Evolutionary conservation across 1,284 basidiomycete species (phyloP), one percentile per base, ranked within the genome.

Genomic region (Cutaneotrichosporon spelunceum): DNA sequence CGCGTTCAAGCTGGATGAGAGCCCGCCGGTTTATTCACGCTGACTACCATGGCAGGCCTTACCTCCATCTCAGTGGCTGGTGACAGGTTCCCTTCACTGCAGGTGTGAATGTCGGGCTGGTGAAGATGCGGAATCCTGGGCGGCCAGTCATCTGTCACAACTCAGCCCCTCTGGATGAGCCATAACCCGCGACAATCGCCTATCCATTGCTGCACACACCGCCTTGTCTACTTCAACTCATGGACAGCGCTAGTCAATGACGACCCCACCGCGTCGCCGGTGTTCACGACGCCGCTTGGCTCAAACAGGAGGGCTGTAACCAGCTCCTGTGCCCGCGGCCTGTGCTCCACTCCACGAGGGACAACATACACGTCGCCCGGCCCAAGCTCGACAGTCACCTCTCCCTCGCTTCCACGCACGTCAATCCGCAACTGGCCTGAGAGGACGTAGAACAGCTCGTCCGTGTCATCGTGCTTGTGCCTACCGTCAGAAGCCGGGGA

Each of bases 21-120:
- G 61, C n/a, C 61, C 58, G 61, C 61, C 61, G 11, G 61, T 62
- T 9, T 52, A 62, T 23, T 62, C 61, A 19, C 53, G 58, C 58
- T 58, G 56, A 48, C 16, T 56, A 62, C 27, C 61, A 23, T 16
- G 61, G n/a, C n/a, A n/a, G n/a, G n/a, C n/a, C n/a, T n/a, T 47
- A 14, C 13, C 23, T 23, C 21, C 19, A 10, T 7, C 8, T 27
- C 6, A 10, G 4, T 19, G 8, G 10, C 29, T 59, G 26, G 29
- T n/a, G 2, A 2, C 33, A 54, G 52, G 54, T 59, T n/a, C 57
- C 57, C 29, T 59, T 53, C 47, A 52, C 58, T 13, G 58, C 58
- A 1, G 58, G 54, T 1, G 58, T 54, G 24, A 59, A 59, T 23
- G 58, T 59, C 21, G 58, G 58, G 5, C 52, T 59, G n/a, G 42